Base-by-base conservation (phyloP, 345 rosid genomes). In the Ceriops tagal region DNA sequence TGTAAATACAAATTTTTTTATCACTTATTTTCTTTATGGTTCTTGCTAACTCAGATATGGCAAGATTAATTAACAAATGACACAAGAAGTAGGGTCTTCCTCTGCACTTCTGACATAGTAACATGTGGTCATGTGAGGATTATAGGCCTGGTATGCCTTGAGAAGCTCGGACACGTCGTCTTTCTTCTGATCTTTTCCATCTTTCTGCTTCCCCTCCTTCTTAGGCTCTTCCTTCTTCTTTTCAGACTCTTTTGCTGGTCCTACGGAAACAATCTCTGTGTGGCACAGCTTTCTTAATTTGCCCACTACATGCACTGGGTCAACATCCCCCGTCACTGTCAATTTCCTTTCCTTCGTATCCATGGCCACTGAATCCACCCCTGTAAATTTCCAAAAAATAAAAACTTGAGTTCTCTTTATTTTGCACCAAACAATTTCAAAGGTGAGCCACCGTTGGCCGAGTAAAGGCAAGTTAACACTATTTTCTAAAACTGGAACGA, bases 281-380 rank as follows among this genome's bases (percentile, higher is more conserved):
- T 21, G 47, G 61, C 91, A 86, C 0, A 81, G 15, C 72, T 88
- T 90, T 70, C 85, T 82, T 62, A 90, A 61, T 67, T 90, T 88
- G 58, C 52, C 57, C 56, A 75, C 90, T 1, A 84, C 61, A 4
- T 0, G 1, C 2, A 83, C 73, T 13, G 88, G 70, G 78, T 86
- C 96, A 15, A 86, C 28, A 35, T 79, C 82, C 53, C 93, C 93
- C 5, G 70, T 74, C 24, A 88, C 73, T 1, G 96, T 90, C 81
- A 88, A 30, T 66, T 90, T 86, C 67, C 77, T 79, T 26, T 88
- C 87, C 83, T 90, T 86, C 73, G 74, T 73, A 61, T 90, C 91
- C 69, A 86, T 28, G 43, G 82, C 8, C 24, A 88, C 63, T 8
- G 93, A 85, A 16, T 76, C 80, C 46, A 90, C 86, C 65, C 90